These are phyloP conservation scores for Prinsepia uniflora DNA, from an alignment of 306 rosid genomes.

Conservation along the genomic window DNA sequence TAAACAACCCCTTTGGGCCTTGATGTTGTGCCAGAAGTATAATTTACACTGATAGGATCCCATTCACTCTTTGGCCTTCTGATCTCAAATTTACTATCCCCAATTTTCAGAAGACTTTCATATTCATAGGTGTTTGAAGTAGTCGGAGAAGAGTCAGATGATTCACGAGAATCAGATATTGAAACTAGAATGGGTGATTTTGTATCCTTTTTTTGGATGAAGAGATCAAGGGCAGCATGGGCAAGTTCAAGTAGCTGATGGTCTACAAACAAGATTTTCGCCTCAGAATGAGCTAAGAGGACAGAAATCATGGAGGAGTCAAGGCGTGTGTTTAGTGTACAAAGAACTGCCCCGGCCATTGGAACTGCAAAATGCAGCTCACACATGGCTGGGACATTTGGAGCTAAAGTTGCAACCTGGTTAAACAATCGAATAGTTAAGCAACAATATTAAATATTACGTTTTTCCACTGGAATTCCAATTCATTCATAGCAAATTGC, in stretches of 20 bases:
- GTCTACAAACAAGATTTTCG: constrained; percentile 71
- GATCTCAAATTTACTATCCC: constrained; percentile 42
- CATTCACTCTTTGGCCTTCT: constrained; percentile 59
- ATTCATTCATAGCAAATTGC: neutral
- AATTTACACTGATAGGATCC: constrained; percentile 79
- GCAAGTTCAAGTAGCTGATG: constrained; percentile 56
- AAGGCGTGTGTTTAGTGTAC: constrained; percentile 64
- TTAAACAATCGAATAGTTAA: constrained; percentile 6
- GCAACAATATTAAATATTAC: neutral
- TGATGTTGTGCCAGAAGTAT: constrained; percentile 92
- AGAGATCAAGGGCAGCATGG: constrained; percentile 41
- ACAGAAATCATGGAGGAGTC: constrained; percentile 53
- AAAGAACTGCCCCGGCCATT: constrained; percentile 82
- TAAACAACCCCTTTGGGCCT: constrained; percentile 86
- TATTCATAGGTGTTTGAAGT: constrained; percentile 44
- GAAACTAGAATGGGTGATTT: constrained; percentile 52
- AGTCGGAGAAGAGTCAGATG: constrained; percentile 13
- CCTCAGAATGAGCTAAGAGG: constrained; percentile 58
- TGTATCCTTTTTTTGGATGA: constrained; percentile 29
- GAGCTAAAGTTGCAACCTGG: constrained; percentile 80
- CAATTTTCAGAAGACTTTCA: constrained; percentile 46
- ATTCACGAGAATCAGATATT: constrained; percentile 40
- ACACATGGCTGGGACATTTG: constrained; percentile 84
- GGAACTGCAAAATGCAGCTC: constrained; percentile 96
- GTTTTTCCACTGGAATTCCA: neutral